phyloP scores from a whole-genome alignment of 768 basidiomycete genomes.

The Boletus reticuloceps region DNA sequence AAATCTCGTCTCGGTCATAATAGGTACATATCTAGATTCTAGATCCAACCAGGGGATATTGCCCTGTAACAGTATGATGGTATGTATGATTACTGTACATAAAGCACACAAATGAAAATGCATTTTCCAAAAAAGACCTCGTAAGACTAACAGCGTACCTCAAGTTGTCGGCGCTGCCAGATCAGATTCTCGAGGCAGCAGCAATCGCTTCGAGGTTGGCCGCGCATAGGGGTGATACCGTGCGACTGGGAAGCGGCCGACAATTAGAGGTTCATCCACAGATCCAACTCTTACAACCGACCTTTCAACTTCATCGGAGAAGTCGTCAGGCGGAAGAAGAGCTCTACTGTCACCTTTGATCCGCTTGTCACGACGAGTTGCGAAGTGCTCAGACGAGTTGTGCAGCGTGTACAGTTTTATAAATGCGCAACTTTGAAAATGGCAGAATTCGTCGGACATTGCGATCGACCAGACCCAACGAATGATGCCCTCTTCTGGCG shows the following conservation, averaged over 20 bases:
- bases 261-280: constrained; percentile 19
- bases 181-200: constrained; percentile 17
- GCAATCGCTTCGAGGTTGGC: constrained; percentile 9
- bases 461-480: constrained; percentile 22
- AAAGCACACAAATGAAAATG: background rate
- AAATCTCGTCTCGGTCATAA: constrained; percentile 1
- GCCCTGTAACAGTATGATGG: background rate
- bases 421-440: background rate
- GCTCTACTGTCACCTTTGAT: constrained; percentile 1
- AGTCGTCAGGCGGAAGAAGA: constrained; percentile 20
- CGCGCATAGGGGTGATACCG: constrained; percentile 22
- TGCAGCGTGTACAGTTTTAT: background rate
- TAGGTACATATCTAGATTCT: background rate
- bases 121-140: background rate
- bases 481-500: constrained; percentile 17
- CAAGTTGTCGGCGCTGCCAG: background rate
- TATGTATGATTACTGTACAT: background rate
- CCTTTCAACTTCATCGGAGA: background rate
- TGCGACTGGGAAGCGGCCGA: background rate
- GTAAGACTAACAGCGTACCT: background rate
- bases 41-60: background rate
- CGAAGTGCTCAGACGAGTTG: background rate
- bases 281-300: background rate
- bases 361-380: constrained; percentile 6
- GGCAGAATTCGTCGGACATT: constrained; percentile 10